Base-by-base conservation (phyloP, 768 basidiomycete species). In the Calvatia gigantea region DNA sequence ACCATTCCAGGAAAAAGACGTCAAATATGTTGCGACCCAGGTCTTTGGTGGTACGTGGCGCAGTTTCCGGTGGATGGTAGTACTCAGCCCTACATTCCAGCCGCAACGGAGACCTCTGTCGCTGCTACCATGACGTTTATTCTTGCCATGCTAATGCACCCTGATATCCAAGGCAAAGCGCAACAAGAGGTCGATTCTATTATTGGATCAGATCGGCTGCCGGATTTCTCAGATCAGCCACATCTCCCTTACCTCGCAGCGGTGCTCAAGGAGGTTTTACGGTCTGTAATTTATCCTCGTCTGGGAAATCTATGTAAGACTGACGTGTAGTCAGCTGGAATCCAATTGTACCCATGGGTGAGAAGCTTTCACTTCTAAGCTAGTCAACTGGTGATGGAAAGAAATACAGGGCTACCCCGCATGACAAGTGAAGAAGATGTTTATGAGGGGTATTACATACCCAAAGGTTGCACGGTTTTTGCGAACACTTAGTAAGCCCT, bases 311-410 rank as follows among this genome's bases (percentile, higher is more conserved):
- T n/a, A n/a, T n/a, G n/a, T n/a, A n/a, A n/a, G n/a, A n/a, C n/a
- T n/a, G n/a, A n/a, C n/a, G n/a, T n/a, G n/a, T n/a, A n/a, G n/a
- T 11, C 32, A 32, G 43, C 6, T 31, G 47, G 35, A 31, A 41
- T 15, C 46, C 49, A n/a, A 45, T 48, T 32, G 46, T 17, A 6
- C 57, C 57, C n/a, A 35, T 54, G 8, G 57, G 57, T 58, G 28
- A 12, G 52, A 27, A 6, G 4, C 28, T 7, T 11, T 43, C 5
- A 11, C 4, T n/a, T 41, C 17, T 32, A 12, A 21, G 23, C 19
- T 19, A 4, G 19, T 6, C 8, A 2, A 4, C 15, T 46, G 1
- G 6, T n/a, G 23, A 17, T 46, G 27, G 28, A 21, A 2, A 12
- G 12, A 19, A 6, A 4, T 46, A 15, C 23, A 58, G 57, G 51